Base-by-base conservation (phyloP, 176 grass and related monocot genomes). In the Carex scoparia region DNA sequence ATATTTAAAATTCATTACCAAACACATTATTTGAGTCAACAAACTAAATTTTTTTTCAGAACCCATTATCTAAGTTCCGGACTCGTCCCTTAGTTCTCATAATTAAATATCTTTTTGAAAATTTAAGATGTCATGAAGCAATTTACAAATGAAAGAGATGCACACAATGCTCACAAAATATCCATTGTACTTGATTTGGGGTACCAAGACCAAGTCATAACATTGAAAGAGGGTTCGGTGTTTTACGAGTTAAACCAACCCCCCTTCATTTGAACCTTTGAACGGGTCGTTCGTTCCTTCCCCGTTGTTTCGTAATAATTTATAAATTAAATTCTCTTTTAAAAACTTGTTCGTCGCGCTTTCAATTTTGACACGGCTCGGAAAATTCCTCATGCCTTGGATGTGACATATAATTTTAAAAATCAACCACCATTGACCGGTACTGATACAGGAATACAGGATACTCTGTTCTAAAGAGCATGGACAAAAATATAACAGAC, bases 301-400 rank as follows among this genome's bases (percentile, higher is more conserved):
- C 13, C 5, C 1, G 44, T 69, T 54, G 81, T 28, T 83, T 67
- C 81, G 8, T 33, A 32, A 61, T 81, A 4, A 8, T 69, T 13
- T 46, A 71, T 15, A 46, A 31, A 32, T 78, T 77, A 46, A 48
- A 54, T 51, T 63, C 19, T 68, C 42, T 32, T 68, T 69, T 3
- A 5, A 15, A 62, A 49, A 16, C 40, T 65, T 16, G 19, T 65
- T 7, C 56, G 8, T 51, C 10, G 61, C 14, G 30, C n/a, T n/a
- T 78, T 48, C 81, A 83, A 51, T 64, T 68, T 83, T 83, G 81
- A 83, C 81, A 83, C 73, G 73, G 73, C 73, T 78, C 10, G 0
- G 12, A 32, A 77, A 27, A 12, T 77, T 56, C 73, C 73, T 6
- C 32, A 7, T 10, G 14, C 28, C 65, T 67, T 63, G 61, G 19